Conservation (phyloP, 2,329 filamentous ascomycete species). For the Cladosporium sp. region DNA sequence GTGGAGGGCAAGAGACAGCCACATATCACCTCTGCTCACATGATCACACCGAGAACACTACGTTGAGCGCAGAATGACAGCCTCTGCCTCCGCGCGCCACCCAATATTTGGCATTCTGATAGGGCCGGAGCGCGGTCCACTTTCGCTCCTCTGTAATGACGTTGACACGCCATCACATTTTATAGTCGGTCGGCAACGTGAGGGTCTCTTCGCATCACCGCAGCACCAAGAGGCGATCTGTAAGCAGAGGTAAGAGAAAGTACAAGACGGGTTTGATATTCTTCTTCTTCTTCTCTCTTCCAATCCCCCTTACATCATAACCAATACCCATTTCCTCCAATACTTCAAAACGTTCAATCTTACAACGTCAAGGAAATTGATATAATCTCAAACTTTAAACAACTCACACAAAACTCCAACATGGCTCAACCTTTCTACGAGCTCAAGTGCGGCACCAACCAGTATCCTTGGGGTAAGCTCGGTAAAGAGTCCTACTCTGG, state of each 20-base stretch:
- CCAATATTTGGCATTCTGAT: background rate
- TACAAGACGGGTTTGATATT: background rate
- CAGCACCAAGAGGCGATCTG: slow-evolving; percentile 1
- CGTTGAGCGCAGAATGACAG: background rate
- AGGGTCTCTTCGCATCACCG: slow-evolving; percentile 14
- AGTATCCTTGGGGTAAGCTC: slow-evolving; percentile 71
- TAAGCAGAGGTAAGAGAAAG: slow-evolving; percentile 9
- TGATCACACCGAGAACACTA: background rate
- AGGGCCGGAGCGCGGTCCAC: slow-evolving; percentile 15
- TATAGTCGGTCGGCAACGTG: slow-evolving; percentile 2
- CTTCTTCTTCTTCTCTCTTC: background rate
- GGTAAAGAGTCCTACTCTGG: slow-evolving; percentile 67
- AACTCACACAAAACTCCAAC: slow-evolving; percentile 8
- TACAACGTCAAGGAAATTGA: background rate
- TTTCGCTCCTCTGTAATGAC: slow-evolving; percentile 17
- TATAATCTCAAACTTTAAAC: background rate
- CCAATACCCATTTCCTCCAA: background rate
- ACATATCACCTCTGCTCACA: background rate
- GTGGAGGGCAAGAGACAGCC: background rate
- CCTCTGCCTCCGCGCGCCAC: background rate
- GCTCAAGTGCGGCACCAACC: slow-evolving; percentile 56
- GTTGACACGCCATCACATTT: slow-evolving; percentile 14
- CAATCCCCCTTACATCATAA: background rate
- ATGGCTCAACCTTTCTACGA: slow-evolving; percentile 56
- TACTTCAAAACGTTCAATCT: background rate